phyloP scores from a whole-genome alignment of 1,284 basidiomycete genomes.

The Ceratobasidium sp. region DNA sequence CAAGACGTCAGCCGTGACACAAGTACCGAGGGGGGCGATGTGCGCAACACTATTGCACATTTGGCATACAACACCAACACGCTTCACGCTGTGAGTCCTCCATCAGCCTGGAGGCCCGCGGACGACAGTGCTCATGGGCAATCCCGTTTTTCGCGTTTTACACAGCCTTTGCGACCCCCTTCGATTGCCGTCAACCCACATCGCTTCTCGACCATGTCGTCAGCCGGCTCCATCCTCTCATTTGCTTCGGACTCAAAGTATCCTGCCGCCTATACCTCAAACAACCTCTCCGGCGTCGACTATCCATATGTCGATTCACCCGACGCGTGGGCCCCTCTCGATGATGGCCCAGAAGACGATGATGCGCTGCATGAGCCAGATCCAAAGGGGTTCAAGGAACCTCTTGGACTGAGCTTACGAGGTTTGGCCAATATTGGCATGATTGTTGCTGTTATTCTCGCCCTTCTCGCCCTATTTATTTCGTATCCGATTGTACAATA shows the following conservation, averaged over 20 bases:
- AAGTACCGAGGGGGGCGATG: slow-evolving; percentile 1
- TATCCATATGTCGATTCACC: slow-evolving; percentile 39
- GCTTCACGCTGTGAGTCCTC: slow-evolving; percentile 23
- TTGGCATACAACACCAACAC: slow-evolving; percentile 7
- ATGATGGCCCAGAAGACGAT: slow-evolving; percentile 39
- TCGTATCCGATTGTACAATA: slow-evolving; percentile 41
- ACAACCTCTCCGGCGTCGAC: slow-evolving; percentile 25
- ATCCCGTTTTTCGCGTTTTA: background rate
- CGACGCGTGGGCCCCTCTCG: slow-evolving; percentile 17
- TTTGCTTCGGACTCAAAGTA: slow-evolving; percentile 41
- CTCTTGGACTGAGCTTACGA: slow-evolving; percentile 44
- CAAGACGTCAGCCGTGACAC: background rate
- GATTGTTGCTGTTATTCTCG: slow-evolving; percentile 41
- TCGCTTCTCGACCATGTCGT: slow-evolving; percentile 42
- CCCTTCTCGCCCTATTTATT: slow-evolving; percentile 44
- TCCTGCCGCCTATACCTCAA: slow-evolving; percentile 35
- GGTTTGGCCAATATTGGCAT: slow-evolving; percentile 44
- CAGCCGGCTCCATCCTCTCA: slow-evolving; percentile 41
- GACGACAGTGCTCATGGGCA: too few species aligned
- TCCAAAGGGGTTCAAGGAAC: slow-evolving; percentile 39
- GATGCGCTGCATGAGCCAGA: slow-evolving; percentile 43
- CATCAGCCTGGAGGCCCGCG: background rate
- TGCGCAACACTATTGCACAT: background rate
- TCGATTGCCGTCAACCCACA: slow-evolving; percentile 37
- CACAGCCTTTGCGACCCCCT: slow-evolving; percentile 32